Base-by-base conservation (phyloP, 257 asterid species). In the Galeopsis tetrahit region DNA sequence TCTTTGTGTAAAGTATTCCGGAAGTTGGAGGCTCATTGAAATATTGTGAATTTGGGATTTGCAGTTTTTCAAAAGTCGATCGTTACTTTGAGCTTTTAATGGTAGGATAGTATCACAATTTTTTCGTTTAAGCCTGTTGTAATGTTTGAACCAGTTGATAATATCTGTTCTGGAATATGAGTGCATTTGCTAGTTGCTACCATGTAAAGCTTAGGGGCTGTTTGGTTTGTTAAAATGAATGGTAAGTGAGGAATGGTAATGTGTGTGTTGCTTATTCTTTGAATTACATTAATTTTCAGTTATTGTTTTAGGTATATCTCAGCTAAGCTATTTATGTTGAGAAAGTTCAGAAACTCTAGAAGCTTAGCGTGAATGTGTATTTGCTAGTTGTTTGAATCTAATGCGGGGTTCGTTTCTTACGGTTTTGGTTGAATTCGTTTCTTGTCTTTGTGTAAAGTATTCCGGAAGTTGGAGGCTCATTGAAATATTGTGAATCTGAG, bases 331-430 rank as follows among this genome's bases (percentile, higher is more conserved):
- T 74, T 32, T 15, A 2, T 9, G 42, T 63, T 5, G 31, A 48
- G 15, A 46, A 43, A 42, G 60, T 51, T 5, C 34, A 32, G 21
- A 56, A 66, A 57, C 73, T 28, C 69, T 68, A 59, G 42, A 44
- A 65, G 2, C 9, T 28, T 7, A 38, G 15, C 14, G 33, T 71
- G 77, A 60, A 53, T 14, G 60, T 66, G 55, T 10, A 48, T 35
- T 66, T 73, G 59, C 62, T 62, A 33, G 36, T 57, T 15, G 62
- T 39, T 59, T 73, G 53, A 55, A 57, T 33, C 28, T 21, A 21
- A 46, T 65, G 72, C n/a, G 31, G 68, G 28, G 28, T 21, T 21
- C 28, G 28, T 21, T 21, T 21, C 28, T 21, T 21, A 21, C 28
- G 66, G 17, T 63, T 38, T 39, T 31, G 57, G 62, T 63, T 46